Percentiles rank a stretch among this genome's conserved stretches.
phyloP scores from a whole-genome alignment of 2,329 filamentous ascomycete species.

The Pseudogymnoascus sp. region DNA sequence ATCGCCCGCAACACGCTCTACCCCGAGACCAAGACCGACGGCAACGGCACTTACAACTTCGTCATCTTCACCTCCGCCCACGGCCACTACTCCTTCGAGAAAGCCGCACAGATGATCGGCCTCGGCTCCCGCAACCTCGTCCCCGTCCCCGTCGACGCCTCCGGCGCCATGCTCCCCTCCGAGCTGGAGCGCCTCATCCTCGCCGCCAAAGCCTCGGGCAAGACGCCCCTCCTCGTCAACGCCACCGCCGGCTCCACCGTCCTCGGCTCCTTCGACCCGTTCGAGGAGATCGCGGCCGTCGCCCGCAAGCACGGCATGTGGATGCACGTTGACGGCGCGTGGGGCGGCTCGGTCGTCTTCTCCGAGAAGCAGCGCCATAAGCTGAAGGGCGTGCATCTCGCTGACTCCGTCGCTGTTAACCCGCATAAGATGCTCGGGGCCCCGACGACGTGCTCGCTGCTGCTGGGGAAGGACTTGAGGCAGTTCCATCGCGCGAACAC shows the following conservation, averaged over 20 bases:
- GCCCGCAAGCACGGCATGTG: slow-evolving; percentile 70
- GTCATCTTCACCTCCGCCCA: slow-evolving; percentile 83
- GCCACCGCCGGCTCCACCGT: slow-evolving; percentile 94
- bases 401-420: slow-evolving; percentile 79
- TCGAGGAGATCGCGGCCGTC: slow-evolving; percentile 60
- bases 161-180: slow-evolving; percentile 63
- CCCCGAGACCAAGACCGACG: slow-evolving; percentile 66
- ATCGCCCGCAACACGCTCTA: slow-evolving; percentile 82
- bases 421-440: slow-evolving; percentile 97
- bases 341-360: slow-evolving; percentile 83
- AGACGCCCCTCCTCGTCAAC: slow-evolving; percentile 90
- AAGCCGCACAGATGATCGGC: slow-evolving; percentile 85
- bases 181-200: slow-evolving; percentile 58
- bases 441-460: slow-evolving; percentile 83
- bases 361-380: slow-evolving; percentile 56
- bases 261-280: slow-evolving; percentile 79
- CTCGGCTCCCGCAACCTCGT: slow-evolving; percentile 71
- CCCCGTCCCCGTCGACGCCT: slow-evolving; percentile 63
- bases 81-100: slow-evolving; percentile 91
- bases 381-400: slow-evolving; percentile 63
- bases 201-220: slow-evolving; percentile 56
- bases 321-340: slow-evolving; percentile 89
- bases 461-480: slow-evolving; percentile 69
- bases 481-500: slow-evolving; percentile 80
- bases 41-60: slow-evolving; percentile 60